Base-by-base conservation (phyloP, 2,329 filamentous ascomycete genomes). In the Paraphaeosphaeria sporulosa region DNA sequence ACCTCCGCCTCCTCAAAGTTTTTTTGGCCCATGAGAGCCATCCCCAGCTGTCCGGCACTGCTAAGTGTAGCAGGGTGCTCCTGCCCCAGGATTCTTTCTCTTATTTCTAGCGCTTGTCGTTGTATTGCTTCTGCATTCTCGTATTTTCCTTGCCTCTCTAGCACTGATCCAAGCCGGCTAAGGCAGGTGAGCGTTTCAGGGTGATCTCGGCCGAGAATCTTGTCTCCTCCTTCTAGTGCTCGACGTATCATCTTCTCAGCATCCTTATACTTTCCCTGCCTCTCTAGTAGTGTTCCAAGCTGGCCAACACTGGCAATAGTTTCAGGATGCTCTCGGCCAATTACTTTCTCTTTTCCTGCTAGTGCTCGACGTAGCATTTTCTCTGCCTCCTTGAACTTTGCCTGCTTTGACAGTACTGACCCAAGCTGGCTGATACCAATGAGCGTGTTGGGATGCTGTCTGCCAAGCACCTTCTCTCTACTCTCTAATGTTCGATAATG, bases 321-420 rank as follows among this genome's bases (percentile, higher is more conserved):
- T 4, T 40, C 15, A 9, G 27, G 32, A 42, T 65, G 57, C 1
- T 48, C 9, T 23, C 12, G 15, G 6, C 56, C 61, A 10, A 64
- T 44, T 13, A 23, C 32, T 32, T 42, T 54, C 54, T 58, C 54
- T 13, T 34, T 17, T 40, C 49, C 44, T 44, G 60, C 58, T 50
- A 64, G 10, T 30, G 48, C 53, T 55, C 46, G 51, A 25, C 38
- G 55, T 10, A 51, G 17, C 34, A 64, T 17, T 27, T 19, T 34
- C 30, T 62, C 63, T 13, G 61, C 40, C 17, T 64, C 62, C 5
- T 54, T 21, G 23, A 55, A 57, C 23, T 51, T 54, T 9, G 48
- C 52, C 47, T 57, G 57, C 17, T 10, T 17, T 13, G 10, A n/a
- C 10, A 63, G 30, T 36, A 56, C 51, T 21, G n/a, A 36, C 6